Conservation (phyloP, 305 asterid genomes). For the Lippia alba region DNA sequence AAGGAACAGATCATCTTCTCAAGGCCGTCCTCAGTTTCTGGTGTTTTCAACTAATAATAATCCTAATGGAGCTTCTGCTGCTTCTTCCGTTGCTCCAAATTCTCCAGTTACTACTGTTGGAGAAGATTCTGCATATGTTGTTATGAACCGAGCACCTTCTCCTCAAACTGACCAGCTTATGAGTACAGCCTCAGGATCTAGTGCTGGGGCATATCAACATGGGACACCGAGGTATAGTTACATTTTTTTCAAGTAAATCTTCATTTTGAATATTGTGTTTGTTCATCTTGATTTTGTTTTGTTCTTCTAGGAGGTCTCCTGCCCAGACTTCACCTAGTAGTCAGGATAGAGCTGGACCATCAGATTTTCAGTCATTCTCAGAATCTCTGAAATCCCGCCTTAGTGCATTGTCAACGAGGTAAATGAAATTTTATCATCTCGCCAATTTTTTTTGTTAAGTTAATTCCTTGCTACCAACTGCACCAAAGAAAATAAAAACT, state of each 20-base stretch:
- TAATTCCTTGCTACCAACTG: conserved; percentile 16
- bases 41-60: conserved; percentile 65
- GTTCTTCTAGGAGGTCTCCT: conserved; percentile 57
- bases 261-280: conserved; percentile 7
- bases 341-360: conserved; percentile 85
- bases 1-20: conserved; percentile 70
- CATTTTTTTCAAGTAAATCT: not conserved
- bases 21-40: conserved; percentile 82
- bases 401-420: conserved; percentile 78
- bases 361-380: conserved; percentile 78
- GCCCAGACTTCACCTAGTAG: conserved; percentile 58
- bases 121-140: conserved; percentile 59
- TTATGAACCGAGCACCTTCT: conserved; percentile 44
- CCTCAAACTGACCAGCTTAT: conserved; percentile 54
- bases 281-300: conserved; percentile 26
- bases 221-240: conserved; percentile 53
- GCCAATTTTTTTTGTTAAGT: conserved; percentile 7
- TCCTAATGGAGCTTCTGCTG: conserved; percentile 54
- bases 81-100: conserved; percentile 42
- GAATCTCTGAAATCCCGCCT: conserved; percentile 78
- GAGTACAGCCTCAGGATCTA: conserved; percentile 54
- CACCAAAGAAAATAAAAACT: not conserved
- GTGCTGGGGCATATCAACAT: conserved; percentile 49
- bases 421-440: conserved; percentile 14
- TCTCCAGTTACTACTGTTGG: conserved; percentile 54